Conservation (phyloP, 305 asterid genomes). For the Fraxinus ornus region DNA sequence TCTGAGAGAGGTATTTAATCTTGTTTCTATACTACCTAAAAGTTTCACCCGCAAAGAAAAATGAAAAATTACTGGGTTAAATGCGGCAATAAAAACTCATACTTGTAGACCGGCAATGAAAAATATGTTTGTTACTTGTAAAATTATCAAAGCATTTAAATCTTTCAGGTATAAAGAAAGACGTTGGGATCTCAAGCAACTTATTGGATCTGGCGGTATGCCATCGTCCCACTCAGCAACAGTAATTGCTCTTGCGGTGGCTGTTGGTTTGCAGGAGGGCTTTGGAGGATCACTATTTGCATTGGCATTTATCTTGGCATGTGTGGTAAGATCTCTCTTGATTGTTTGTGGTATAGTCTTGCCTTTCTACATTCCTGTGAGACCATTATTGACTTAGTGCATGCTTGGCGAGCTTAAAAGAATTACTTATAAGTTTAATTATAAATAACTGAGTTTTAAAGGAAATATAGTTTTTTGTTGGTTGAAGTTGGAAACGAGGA, state of each 20-base stretch:
- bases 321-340: slow-evolving; percentile 61
- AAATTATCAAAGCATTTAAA: slow-evolving; percentile 37
- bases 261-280: slow-evolving; percentile 80
- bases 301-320: slow-evolving; percentile 70
- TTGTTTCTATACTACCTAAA: background rate
- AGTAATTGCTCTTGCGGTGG: slow-evolving; percentile 81
- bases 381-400: background rate
- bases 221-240: slow-evolving; percentile 98
- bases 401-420: background rate
- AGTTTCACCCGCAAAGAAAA: background rate
- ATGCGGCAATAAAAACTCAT: background rate
- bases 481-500: background rate
- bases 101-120: background rate
- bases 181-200: slow-evolving; percentile 77
- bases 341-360: background rate
- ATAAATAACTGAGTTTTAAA: background rate
- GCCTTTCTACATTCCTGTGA: slow-evolving; percentile 3
- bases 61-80: background rate
- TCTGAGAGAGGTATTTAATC: background rate
- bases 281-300: slow-evolving; percentile 82
- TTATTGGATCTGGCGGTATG: slow-evolving; percentile 97
- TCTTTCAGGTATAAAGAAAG: slow-evolving; percentile 84
- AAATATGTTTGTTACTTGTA: slow-evolving; percentile 9
- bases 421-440: background rate
- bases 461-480: background rate